Evolutionary conservation across 1,284 basidiomycete genomes (phyloP).

Genomic region (Moesziomyces sp.): DNA sequence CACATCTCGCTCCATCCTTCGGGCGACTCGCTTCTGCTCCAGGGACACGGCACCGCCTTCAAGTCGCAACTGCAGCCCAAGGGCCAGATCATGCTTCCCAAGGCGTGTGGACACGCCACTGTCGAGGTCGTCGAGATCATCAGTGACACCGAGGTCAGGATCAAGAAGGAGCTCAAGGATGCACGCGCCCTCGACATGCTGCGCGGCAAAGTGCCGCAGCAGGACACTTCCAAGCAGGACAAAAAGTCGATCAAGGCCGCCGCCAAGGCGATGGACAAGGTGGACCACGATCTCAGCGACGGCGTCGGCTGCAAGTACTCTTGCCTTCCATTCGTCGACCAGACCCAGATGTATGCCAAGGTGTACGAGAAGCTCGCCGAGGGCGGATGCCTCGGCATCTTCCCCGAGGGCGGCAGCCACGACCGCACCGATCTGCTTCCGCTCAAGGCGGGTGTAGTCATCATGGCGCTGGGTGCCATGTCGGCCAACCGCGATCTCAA

Average conservation of each 20-base stretch:
- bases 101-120: constrained; percentile 79
- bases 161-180: constrained; percentile 84
- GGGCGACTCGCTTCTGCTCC: constrained; percentile 73
- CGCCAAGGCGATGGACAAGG: constrained; percentile 20
- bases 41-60: constrained; percentile 85
- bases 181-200: constrained; percentile 64
- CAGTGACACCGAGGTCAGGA: constrained; percentile 80
- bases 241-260: constrained; percentile 20
- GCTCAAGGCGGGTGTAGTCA: constrained; percentile 67
- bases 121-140: constrained; percentile 89
- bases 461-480: constrained; percentile 68
- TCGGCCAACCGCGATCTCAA: constrained; percentile 63
- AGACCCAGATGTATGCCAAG: constrained; percentile 91
- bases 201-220: constrained; percentile 44
- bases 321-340: constrained; percentile 75
- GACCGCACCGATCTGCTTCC: constrained; percentile 68
- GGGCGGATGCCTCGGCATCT: constrained; percentile 77
- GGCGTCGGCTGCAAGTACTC: constrained; percentile 57
- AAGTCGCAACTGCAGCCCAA: constrained; percentile 78
- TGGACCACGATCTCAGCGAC: constrained; percentile 20
- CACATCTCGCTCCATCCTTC: constrained; percentile 76
- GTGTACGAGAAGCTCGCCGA: constrained; percentile 89
- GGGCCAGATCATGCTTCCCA: constrained; percentile 89
- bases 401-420: constrained; percentile 66
- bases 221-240: constrained; percentile 26